Percentiles rank a stretch among this genome's conserved stretches.
phyloP scores from a whole-genome alignment of 169 alveolate genomes.

The Eimeria acervulina region DNA sequence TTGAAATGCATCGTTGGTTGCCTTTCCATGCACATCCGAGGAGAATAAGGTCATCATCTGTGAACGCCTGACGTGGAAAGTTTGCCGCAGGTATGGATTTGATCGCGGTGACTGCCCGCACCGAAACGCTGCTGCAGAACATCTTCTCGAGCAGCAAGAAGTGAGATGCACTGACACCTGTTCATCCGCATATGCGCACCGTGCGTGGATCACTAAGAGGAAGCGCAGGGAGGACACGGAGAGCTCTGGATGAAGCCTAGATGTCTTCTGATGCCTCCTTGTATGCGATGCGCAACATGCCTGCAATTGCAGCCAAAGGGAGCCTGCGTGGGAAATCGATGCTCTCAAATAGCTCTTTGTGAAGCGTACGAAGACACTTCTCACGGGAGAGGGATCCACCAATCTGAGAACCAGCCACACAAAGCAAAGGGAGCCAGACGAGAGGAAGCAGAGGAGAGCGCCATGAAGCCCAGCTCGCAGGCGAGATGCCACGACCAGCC shows the following conservation, averaged over 20 bases:
- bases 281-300: background rate
- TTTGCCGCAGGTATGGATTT: constrained; percentile 24
- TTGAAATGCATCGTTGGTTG: too few species aligned
- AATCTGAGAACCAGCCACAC: background rate
- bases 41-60: background rate
- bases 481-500: background rate
- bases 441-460: background rate
- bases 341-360: constrained; percentile 70
- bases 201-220: too few species aligned
- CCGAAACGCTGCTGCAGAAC: constrained; percentile 50
- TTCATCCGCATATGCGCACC: background rate
- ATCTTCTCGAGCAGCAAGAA: constrained; percentile 71
- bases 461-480: background rate
- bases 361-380: constrained; percentile 46
- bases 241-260: background rate
- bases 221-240: background rate
- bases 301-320: constrained; percentile 69
- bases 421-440: background rate
- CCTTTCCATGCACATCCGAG: background rate
- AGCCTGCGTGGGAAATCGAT: constrained; percentile 76
- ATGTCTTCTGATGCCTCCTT: background rate
- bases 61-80: background rate
- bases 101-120: constrained; percentile 82
- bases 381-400: constrained; percentile 22
- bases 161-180: constrained; percentile 12